Evolutionary conservation across 2,329 filamentous ascomycete species (phyloP), one percentile per base, ranked within the genome.

Genomic region (Blastomyces parvus): DNA sequence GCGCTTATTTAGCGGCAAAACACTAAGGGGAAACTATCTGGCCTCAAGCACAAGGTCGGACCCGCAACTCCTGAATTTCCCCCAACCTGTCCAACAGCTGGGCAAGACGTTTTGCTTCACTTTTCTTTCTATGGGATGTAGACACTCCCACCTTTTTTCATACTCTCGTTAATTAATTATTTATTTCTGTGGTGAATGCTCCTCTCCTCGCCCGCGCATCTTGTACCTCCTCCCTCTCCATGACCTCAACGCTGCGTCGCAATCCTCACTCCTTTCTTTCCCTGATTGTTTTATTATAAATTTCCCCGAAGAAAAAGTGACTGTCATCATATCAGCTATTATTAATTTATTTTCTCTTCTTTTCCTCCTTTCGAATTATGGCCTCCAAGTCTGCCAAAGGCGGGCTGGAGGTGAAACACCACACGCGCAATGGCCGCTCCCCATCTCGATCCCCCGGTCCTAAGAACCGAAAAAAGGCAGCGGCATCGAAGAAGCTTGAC

Each of bases 381-480:
- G 58, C 59, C 53, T 66, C 63, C 61, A 63, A 65, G 27, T 59
- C 63, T 40, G 33, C 65, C 55, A 74, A 73, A 66, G 72, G 74
- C 61, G 72, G 73, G 59, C 64, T 78, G 65, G 71, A 71, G 57
- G 74, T 77, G 48, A 73, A 71, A 66, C 71, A 75, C 58, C 70
- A 72, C 42, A 68, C 71, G 27, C 71, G 71, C 42, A 69, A 69
- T 40, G 70, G 71, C 36, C 73, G 76, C 65, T 76, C 74, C 60
- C 72, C 71, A 55, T 75, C 74, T 68, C 74, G 74, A 64, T 77
- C 76, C 9, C 76, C 76, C 14, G 73, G 68, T 30, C 72, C 75
- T 19, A 76, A 75, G 69, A 73, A 70, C 63, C 69, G 71, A 66
- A 74, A 74, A 64, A 70, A 72, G 59, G 66, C 55, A n/a, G 38